Evolutionary conservation across 2,329 filamentous ascomycete genomes (phyloP).

Genomic region (Alternaria gaisen): DNA sequence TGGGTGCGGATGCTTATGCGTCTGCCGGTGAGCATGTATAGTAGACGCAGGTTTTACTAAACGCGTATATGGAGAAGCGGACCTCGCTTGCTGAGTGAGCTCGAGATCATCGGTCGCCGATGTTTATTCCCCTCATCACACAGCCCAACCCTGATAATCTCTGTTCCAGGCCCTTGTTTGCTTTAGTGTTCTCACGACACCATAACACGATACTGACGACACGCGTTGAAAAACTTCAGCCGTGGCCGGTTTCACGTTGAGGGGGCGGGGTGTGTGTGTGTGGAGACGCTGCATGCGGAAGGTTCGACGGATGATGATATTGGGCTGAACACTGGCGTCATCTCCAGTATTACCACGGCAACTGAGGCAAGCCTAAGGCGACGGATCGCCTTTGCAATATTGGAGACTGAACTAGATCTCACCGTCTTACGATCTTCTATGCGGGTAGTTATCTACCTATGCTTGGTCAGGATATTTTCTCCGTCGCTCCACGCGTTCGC

Average conservation of each 20-base stretch:
- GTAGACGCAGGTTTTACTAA: constrained; percentile 4
- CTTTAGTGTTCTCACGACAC: constrained; percentile 12
- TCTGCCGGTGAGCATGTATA: constrained; percentile 10
- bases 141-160: not conserved
- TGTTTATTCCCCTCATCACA: constrained; percentile 3
- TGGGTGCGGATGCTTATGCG: constrained; percentile 1
- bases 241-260: constrained; percentile 20
- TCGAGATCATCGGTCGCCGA: not conserved
- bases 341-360: constrained; percentile 1
- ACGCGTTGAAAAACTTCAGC: constrained; percentile 16
- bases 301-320: constrained; percentile 9
- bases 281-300: constrained; percentile 3
- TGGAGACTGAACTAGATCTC: constrained; percentile 11
- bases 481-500: not conserved
- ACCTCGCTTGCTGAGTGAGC: not conserved
- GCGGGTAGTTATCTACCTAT: not conserved
- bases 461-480: not conserved
- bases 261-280: constrained; percentile 5
- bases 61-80: constrained; percentile 1
- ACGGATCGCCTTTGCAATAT: constrained; percentile 4
- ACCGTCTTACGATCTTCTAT: constrained; percentile 1
- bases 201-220: constrained; percentile 17
- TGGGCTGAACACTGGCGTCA: constrained; percentile 7
- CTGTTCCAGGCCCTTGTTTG: not conserved
- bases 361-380: constrained; percentile 4